Conservation (phyloP, 2,329 filamentous ascomycete genomes). For the Exophiala sp. region DNA sequence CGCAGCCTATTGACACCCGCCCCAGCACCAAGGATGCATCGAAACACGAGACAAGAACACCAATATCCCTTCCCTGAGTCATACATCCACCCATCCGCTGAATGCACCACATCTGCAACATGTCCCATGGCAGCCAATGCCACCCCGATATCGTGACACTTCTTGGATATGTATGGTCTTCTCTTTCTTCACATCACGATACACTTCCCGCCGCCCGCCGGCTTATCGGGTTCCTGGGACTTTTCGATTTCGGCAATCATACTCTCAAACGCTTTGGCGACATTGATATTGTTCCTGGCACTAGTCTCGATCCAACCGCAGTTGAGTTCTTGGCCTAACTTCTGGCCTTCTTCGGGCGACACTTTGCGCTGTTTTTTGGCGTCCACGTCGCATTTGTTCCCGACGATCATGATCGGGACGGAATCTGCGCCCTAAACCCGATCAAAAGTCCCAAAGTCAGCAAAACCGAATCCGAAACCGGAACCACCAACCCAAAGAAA, state of each 20-base stretch:
- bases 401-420: conserved; percentile 89
- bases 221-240: conserved; percentile 80
- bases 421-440: conserved; percentile 74
- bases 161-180: too few relatives aligned
- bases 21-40: too few relatives aligned
- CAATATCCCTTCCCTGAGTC: too few relatives aligned
- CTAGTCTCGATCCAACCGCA: conserved; percentile 95
- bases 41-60: too few relatives aligned
- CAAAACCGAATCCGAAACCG: too few relatives aligned
- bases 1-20: too few relatives aligned
- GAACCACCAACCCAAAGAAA: background rate
- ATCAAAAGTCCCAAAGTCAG: too few relatives aligned
- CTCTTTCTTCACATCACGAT: conserved; percentile 61
- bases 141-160: too few relatives aligned
- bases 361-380: conserved; percentile 91
- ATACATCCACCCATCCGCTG: too few relatives aligned
- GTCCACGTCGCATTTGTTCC: conserved; percentile 86
- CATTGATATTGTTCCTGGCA: conserved; percentile 90
- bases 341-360: conserved; percentile 74
- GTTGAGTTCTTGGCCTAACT: conserved; percentile 75
- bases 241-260: conserved; percentile 95
- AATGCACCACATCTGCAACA: too few relatives aligned
- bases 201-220: conserved; percentile 75
- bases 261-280: conserved; percentile 84
- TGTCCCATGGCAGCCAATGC: too few relatives aligned